Evolutionary conservation across 345 rosid genomes (phyloP).

Genomic region (Gossypium mustelinum): DNA sequence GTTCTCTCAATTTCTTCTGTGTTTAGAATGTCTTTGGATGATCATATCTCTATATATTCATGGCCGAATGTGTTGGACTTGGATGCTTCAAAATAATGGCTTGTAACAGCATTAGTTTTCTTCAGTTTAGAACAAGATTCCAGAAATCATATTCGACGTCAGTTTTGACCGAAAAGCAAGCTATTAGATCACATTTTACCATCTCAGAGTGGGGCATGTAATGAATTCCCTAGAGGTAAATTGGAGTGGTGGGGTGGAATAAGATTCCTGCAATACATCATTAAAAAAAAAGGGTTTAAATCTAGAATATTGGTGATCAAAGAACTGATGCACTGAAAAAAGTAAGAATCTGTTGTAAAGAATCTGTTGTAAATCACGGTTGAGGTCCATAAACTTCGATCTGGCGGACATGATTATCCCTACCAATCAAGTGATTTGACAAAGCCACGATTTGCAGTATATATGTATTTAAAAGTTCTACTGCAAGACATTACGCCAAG

Average conservation of each 20-base stretch:
- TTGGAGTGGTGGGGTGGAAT: conserved; percentile 77
- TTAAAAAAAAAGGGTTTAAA: not conserved
- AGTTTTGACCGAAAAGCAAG: not conserved
- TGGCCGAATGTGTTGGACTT: too few species aligned
- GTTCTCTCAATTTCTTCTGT: too few species aligned
- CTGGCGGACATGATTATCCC: conserved; percentile 73
- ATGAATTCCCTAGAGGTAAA: conserved; percentile 72
- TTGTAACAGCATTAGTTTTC: too few species aligned
- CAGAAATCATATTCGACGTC: not conserved
- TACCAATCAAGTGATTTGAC: conserved; percentile 77
- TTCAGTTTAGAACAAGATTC: not conserved
- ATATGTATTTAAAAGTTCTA: conserved; percentile 77
- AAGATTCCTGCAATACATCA: conserved; percentile 25
- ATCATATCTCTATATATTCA: too few species aligned
- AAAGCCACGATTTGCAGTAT: conserved; percentile 83
- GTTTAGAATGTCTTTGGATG: too few species aligned
- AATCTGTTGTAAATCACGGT: conserved; percentile 36
- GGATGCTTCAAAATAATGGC: too few species aligned
- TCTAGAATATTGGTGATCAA: not conserved
- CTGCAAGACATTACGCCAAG: conserved; percentile 35
- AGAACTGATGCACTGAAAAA: not conserved
- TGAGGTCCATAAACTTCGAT: conserved; percentile 87
- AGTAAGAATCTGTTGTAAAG: conserved; percentile 11
- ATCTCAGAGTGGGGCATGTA: conserved; percentile 60
- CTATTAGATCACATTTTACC: conserved; percentile 17